phyloP scores from a whole-genome alignment of 148 eudicot species.

The Drosera capensis region DNA sequence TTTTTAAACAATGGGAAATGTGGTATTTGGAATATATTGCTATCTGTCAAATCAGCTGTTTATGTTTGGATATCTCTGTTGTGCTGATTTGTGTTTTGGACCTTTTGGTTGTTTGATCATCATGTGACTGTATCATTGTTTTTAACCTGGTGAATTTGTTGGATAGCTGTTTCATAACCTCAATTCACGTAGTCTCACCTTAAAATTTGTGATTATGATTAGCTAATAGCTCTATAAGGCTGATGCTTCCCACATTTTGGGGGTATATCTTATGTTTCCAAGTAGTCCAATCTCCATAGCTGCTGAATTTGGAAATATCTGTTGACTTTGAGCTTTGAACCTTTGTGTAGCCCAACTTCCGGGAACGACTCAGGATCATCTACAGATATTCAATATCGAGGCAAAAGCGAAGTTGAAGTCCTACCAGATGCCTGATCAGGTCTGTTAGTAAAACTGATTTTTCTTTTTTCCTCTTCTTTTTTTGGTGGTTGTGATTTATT shows the following conservation, averaged over 20 bases:
- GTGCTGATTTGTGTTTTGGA: too few relatives aligned
- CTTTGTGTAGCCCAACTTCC: constrained; percentile 80
- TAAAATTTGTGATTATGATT: too few relatives aligned
- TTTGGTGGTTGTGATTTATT: neutral
- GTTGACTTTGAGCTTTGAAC: neutral
- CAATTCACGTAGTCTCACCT: too few relatives aligned
- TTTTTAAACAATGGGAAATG: neutral
- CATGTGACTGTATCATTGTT: too few relatives aligned
- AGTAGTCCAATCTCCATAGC: neutral
- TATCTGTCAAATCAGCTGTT: neutral
- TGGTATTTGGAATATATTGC: neutral
- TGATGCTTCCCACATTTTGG: too few relatives aligned
- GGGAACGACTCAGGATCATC: constrained; percentile 88
- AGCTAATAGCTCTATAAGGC: too few relatives aligned
- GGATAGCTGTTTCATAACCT: too few relatives aligned
- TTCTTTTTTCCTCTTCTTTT: neutral
- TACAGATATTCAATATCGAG: constrained; percentile 85
- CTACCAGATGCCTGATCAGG: constrained; percentile 95
- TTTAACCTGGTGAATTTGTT: too few relatives aligned
- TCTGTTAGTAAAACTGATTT: neutral
- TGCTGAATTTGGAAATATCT: neutral
- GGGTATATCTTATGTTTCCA: neutral
- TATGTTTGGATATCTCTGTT: constrained; percentile 1
- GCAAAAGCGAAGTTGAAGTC: constrained; percentile 77
- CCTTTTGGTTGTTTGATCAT: too few relatives aligned